Percentiles rank a stretch among this genome's conserved stretches.
Evolutionary conservation across 2,329 filamentous ascomycete species (phyloP).

Genomic region (Calonectria montana): DNA sequence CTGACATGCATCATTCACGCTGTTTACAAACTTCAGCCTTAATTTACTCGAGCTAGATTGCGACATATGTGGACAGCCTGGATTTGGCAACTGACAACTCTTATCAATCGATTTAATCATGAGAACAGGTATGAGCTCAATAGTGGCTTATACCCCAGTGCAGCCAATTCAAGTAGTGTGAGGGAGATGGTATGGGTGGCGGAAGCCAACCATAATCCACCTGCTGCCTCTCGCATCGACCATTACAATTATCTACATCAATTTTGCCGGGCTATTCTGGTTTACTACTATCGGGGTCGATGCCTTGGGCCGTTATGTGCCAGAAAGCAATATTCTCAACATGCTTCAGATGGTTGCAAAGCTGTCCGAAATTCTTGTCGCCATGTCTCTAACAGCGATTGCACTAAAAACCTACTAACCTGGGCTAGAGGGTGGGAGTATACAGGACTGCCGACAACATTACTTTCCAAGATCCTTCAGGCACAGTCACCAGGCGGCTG

Average conservation of each 20-base stretch:
- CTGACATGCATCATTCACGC: neutral
- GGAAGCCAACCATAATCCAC: neutral
- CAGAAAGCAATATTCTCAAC: constrained; percentile 5
- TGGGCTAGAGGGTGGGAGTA: constrained; percentile 1
- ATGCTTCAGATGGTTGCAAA: constrained; percentile 12
- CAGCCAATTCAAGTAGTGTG: neutral
- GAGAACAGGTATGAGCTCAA: neutral
- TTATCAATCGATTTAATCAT: neutral
- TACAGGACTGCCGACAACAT: constrained; percentile 7
- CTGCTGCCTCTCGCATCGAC: neutral
- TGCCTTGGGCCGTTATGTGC: neutral
- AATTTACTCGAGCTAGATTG: neutral
- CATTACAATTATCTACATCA: neutral
- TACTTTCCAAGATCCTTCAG: constrained; percentile 7
- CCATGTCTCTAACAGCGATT: neutral
- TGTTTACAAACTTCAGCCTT: neutral
- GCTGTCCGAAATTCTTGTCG: constrained; percentile 13
- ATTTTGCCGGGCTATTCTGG: neutral
- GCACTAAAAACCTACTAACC: neutral
- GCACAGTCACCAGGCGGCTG: neutral
- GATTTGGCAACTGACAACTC: neutral
- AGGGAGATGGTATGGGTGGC: neutral
- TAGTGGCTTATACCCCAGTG: neutral
- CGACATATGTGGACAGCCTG: too few species aligned
- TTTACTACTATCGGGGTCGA: neutral